Conservation (phyloP, 208 protist species). For the Trypanosoma congolense region DNA sequence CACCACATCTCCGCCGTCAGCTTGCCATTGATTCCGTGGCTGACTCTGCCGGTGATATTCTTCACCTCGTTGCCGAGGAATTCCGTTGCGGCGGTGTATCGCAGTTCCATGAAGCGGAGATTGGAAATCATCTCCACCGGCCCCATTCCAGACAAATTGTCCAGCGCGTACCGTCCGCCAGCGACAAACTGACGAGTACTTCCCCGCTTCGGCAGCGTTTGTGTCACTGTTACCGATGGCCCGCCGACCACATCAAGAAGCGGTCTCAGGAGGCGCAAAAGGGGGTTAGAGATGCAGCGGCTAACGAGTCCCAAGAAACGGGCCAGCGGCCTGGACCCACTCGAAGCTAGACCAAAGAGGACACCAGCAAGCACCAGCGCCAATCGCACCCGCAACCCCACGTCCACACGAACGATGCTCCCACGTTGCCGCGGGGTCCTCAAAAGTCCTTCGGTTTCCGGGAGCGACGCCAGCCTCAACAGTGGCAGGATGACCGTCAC, state of each 20-base stretch:
- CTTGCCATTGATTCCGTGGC: constrained; percentile 3
- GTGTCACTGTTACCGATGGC: constrained; percentile 15
- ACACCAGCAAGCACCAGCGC: constrained; percentile 44
- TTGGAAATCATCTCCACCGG: background rate
- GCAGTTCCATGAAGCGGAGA: background rate
- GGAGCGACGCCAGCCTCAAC: constrained; percentile 39
- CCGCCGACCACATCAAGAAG: constrained; percentile 22
- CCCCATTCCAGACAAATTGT: constrained; percentile 29
- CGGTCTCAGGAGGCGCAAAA: constrained; percentile 7
- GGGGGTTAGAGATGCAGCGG: constrained; percentile 32
- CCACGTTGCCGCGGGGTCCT: constrained; percentile 29
- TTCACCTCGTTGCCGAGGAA: background rate
- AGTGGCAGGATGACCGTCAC: constrained; percentile 32
- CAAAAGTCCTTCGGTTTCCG: constrained; percentile 27
- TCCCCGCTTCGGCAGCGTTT: constrained; percentile 28
- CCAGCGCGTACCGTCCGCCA: constrained; percentile 42
- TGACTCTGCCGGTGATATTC: background rate
- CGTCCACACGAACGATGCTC: constrained; percentile 35
- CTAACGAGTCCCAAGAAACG: constrained; percentile 33
- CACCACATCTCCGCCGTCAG: constrained; percentile 1
- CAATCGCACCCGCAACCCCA: constrained; percentile 45
- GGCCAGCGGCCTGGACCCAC: constrained; percentile 13
- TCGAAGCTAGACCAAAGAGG: constrained; percentile 35
- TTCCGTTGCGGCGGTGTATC: background rate
- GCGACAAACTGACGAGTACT: constrained; percentile 9